These are phyloP conservation scores for Komagataella populi DNA, from an alignment of 805 yeast species.

Conservation along the genomic window DNA sequence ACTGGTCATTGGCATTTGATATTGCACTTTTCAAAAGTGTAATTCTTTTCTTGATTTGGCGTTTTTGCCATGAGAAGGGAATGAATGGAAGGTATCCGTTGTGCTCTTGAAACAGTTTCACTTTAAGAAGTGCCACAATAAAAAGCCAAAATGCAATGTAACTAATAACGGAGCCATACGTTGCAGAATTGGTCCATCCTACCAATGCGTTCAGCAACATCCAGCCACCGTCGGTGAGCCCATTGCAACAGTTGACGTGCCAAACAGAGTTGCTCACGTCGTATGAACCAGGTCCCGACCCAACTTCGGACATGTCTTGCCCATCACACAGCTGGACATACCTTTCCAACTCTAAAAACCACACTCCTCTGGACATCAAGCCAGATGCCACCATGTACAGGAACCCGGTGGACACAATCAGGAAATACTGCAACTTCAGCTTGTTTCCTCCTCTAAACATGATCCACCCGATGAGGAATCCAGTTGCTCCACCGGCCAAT, in stretches of 20 bases:
- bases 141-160: slow-evolving; percentile 61
- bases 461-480: slow-evolving; percentile 48
- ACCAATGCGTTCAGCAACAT: slow-evolving; percentile 79
- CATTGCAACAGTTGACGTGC: slow-evolving; percentile 94
- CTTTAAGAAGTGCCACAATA: slow-evolving; percentile 29
- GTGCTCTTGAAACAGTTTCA: slow-evolving; percentile 33
- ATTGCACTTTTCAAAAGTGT: not conserved
- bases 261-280: slow-evolving; percentile 69
- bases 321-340: slow-evolving; percentile 70
- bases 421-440: slow-evolving; percentile 59
- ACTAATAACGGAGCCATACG: slow-evolving; percentile 72
- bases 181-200: slow-evolving; percentile 93
- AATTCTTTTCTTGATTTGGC: slow-evolving; percentile 30
- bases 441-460: slow-evolving; percentile 74
- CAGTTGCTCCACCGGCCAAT: slow-evolving; percentile 40
- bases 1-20: not conserved
- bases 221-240: slow-evolving; percentile 87
- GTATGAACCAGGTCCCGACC: slow-evolving; percentile 89
- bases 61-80: slow-evolving; percentile 50
- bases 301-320: slow-evolving; percentile 75
- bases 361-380: slow-evolving; percentile 70
- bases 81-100: slow-evolving; percentile 46
- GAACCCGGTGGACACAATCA: slow-evolving; percentile 66
- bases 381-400: slow-evolving; percentile 82
- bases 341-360: slow-evolving; percentile 76